Evolutionary conservation across 2,329 filamentous ascomycete genomes (phyloP).

Genomic region (Aquanectria penicillioides): DNA sequence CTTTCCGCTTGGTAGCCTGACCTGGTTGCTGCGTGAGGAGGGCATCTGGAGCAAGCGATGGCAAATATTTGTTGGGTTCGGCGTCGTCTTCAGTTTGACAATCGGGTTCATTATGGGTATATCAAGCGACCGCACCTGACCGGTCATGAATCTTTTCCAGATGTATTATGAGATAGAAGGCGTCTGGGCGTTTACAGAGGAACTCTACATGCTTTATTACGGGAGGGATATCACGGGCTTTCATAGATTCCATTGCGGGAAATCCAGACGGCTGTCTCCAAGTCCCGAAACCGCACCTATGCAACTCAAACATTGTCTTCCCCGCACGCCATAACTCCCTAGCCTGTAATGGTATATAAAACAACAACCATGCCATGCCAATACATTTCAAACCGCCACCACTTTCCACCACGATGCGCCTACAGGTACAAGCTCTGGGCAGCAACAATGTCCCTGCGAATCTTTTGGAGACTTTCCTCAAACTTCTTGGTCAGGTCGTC

Average conservation of each 20-base stretch:
- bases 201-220: constrained; percentile 24
- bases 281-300: constrained; percentile 17
- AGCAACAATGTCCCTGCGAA: constrained; percentile 92
- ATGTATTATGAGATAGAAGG: constrained; percentile 16
- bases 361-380: constrained; percentile 27
- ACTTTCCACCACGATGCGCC: neutral
- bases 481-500: constrained; percentile 94
- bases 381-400: constrained; percentile 18
- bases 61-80: constrained; percentile 87
- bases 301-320: constrained; percentile 28
- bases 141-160: neutral
- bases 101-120: constrained; percentile 74
- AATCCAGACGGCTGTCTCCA: constrained; percentile 15
- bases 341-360: constrained; percentile 36
- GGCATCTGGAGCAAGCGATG: constrained; percentile 87
- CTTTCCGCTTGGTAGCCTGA: constrained; percentile 87
- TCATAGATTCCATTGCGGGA: constrained; percentile 33
- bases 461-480: constrained; percentile 83
- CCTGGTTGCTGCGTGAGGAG: constrained; percentile 87
- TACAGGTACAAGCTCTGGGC: constrained; percentile 93
- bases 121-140: constrained; percentile 45
- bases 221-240: constrained; percentile 24
- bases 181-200: constrained; percentile 16
- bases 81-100: constrained; percentile 80
- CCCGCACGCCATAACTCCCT: constrained; percentile 40